Evolutionary conservation across 2,329 filamentous ascomycete genomes (phyloP).

Genomic region (Aureobasidium sp.): DNA sequence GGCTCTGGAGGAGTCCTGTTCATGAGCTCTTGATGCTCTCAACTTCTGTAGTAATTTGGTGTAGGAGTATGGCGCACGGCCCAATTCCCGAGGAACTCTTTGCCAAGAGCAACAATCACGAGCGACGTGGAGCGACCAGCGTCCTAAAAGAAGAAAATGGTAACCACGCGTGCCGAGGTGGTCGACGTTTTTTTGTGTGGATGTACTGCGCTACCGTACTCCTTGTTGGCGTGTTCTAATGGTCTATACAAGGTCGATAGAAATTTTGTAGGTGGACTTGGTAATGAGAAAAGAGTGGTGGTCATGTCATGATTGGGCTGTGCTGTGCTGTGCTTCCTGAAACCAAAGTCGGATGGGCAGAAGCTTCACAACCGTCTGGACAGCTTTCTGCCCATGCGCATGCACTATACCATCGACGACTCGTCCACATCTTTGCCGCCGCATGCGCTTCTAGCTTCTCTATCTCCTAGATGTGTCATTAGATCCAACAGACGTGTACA

Average conservation of each 20-base stretch:
- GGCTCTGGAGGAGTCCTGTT: neutral
- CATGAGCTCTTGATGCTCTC: neutral
- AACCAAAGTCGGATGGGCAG: neutral
- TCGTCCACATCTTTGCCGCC: neutral
- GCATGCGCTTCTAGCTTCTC: neutral
- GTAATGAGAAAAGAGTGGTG: neutral
- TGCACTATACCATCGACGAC: neutral
- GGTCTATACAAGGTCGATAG: no score
- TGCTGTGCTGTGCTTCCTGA: neutral
- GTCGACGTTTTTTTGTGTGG: neutral
- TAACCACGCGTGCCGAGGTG: neutral
- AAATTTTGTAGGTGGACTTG: no score
- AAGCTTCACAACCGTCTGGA: neutral
- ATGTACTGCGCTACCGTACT: no score
- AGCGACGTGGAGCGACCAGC: neutral
- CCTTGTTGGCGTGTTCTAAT: no score
- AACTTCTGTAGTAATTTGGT: neutral
- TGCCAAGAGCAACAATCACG: neutral
- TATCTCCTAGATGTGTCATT: neutral
- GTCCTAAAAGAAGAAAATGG: neutral
- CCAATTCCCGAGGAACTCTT: neutral
- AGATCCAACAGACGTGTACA: neutral
- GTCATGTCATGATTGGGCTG: neutral
- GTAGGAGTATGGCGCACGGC: neutral
- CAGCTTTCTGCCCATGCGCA: constrained; percentile 4